Percentiles rank a stretch among this genome's conserved stretches.
phyloP scores from a whole-genome alignment of 768 basidiomycete genomes.

The Amanita polypyramis region DNA sequence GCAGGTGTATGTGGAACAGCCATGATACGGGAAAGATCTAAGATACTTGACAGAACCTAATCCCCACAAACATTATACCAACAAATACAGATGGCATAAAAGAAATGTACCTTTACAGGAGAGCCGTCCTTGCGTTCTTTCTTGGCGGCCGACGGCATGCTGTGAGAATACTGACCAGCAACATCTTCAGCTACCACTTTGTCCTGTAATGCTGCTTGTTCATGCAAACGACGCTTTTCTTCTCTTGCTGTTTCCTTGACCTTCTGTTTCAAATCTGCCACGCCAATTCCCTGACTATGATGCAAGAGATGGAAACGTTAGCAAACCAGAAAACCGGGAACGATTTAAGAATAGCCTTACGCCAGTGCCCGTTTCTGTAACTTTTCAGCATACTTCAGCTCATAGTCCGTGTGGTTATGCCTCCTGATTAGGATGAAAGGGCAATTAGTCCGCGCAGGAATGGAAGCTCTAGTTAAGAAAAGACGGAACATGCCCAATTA shows the following conservation, averaged over 20 bases:
- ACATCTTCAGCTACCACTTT: constrained; percentile 6
- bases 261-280: constrained; percentile 26
- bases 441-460: neutral
- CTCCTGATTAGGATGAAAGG: neutral
- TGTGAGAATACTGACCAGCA: constrained; percentile 2
- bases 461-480: neutral
- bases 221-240: constrained; percentile 16
- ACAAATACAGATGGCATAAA: constrained; percentile 1
- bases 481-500: neutral
- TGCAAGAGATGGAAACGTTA: neutral
- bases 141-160: constrained; percentile 7
- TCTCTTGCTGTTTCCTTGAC: constrained; percentile 16
- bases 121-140: constrained; percentile 48
- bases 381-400: constrained; percentile 59
- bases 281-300: constrained; percentile 6
- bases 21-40: constrained; percentile 66
- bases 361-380: constrained; percentile 50
- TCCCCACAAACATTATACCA: constrained; percentile 4
- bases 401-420: constrained; percentile 14
- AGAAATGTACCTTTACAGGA: constrained; percentile 46
- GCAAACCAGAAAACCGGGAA: neutral
- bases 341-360: constrained; percentile 26
- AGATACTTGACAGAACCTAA: constrained; percentile 72
- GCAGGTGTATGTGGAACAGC: constrained; percentile 57
- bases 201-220: constrained; percentile 7